These are phyloP conservation scores for Ganoderma leucocontextum DNA, from an alignment of 1,284 basidiomycete genomes.

Conservation along the genomic window DNA sequence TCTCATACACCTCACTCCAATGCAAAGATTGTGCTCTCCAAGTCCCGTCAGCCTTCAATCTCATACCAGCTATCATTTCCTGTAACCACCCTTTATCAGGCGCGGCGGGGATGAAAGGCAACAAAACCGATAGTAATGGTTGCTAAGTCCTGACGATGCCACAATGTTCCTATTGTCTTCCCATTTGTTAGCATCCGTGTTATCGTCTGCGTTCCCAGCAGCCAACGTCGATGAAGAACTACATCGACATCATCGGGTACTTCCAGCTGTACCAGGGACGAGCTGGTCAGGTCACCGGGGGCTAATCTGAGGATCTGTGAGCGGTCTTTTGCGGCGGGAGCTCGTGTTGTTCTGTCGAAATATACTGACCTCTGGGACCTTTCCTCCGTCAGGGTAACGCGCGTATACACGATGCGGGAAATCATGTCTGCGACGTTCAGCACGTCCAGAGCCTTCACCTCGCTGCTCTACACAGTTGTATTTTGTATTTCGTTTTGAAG, in stretches of 20 bases:
- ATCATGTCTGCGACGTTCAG: conserved; percentile 1
- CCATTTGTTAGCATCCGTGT: too few relatives aligned
- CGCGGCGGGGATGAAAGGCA: too few relatives aligned
- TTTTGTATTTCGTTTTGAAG: not conserved
- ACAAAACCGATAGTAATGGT: too few relatives aligned
- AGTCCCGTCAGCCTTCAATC: too few relatives aligned
- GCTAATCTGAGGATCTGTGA: too few relatives aligned
- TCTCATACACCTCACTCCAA: too few relatives aligned
- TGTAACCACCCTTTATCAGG: too few relatives aligned
- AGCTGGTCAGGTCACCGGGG: not conserved
- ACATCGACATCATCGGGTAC: not conserved
- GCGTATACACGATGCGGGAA: not conserved
- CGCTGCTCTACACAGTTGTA: not conserved
- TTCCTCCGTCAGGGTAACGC: not conserved
- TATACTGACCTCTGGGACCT: not conserved
- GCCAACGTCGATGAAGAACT: not conserved
- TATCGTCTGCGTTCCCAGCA: too few relatives aligned
- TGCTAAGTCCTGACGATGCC: too few relatives aligned
- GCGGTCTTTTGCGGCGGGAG: not conserved
- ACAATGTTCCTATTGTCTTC: too few relatives aligned
- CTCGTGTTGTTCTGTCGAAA: not conserved
- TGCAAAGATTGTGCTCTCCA: too few relatives aligned
- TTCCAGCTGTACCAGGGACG: not conserved
- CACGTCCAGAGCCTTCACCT: not conserved
- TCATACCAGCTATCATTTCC: too few relatives aligned